Evolutionary conservation across 2,329 filamentous ascomycete species (phyloP).

Genomic region (Colletotrichum navitas): DNA sequence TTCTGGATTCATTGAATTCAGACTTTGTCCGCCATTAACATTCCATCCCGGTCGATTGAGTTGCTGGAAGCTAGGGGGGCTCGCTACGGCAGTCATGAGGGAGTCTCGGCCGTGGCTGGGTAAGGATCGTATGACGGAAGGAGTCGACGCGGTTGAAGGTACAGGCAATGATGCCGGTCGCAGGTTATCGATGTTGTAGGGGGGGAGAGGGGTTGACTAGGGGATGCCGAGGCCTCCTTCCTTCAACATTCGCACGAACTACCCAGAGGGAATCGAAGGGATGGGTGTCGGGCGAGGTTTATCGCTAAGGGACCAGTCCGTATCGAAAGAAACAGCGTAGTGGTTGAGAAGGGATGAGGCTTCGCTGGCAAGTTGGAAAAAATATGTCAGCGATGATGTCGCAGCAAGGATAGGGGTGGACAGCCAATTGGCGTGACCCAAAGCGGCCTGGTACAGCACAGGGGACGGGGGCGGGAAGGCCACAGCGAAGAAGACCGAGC

Average conservation of each 20-base stretch:
- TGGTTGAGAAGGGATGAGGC: conserved; percentile 28
- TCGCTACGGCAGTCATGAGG: conserved; percentile 78
- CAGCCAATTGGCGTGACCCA: conserved; percentile 40
- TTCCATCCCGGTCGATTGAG: conserved; percentile 76
- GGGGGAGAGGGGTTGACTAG: conserved; percentile 15
- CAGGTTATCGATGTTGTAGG: conserved; percentile 2
- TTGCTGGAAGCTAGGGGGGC: conserved; percentile 72
- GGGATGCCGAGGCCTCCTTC: conserved; percentile 19
- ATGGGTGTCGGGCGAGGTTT: not conserved
- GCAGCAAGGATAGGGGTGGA: conserved; percentile 42
- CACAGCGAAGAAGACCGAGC: not conserved
- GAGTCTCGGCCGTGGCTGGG: conserved; percentile 44
- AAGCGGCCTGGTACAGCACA: conserved; percentile 14
- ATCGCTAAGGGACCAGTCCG: not conserved
- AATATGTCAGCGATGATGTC: conserved; percentile 42
- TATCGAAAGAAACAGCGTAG: conserved; percentile 8
- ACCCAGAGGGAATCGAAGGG: conserved; percentile 24
- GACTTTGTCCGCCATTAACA: conserved; percentile 66
- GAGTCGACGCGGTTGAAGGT: not conserved
- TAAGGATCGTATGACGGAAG: conserved; percentile 13
- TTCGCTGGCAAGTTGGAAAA: conserved; percentile 40
- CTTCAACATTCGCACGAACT: conserved; percentile 38
- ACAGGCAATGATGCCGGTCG: conserved; percentile 18
- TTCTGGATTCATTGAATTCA: conserved; percentile 81
- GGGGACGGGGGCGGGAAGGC: not conserved